Conservation (phyloP, 176 grass and related monocot species). For the Paspalum notatum region DNA sequence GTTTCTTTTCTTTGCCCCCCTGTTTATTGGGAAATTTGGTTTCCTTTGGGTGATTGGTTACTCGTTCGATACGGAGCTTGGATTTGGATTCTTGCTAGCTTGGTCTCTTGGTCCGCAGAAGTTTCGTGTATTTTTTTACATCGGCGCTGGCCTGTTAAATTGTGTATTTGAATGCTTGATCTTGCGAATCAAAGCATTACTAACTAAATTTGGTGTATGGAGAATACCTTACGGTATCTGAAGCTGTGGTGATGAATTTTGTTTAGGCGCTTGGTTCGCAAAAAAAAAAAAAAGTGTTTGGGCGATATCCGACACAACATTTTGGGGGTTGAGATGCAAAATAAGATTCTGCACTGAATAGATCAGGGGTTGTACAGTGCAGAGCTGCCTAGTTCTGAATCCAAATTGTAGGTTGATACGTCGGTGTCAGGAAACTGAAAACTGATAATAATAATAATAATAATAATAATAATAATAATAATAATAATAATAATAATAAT, state of each 20-base stretch:
- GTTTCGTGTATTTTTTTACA: background rate
- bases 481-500: too few relatives aligned
- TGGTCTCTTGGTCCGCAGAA: background rate
- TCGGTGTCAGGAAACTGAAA: background rate
- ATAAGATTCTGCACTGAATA: background rate
- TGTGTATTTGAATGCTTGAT: background rate
- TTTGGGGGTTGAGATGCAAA: background rate
- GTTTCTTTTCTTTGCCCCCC: background rate
- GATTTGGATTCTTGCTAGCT: conserved; percentile 10
- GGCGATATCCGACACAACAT: background rate
- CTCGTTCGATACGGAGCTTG: background rate
- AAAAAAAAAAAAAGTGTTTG: background rate
- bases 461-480: too few relatives aligned
- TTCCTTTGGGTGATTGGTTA: background rate
- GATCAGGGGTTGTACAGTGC: background rate
- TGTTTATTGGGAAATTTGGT: background rate
- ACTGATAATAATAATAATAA: background rate
- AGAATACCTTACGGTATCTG: background rate
- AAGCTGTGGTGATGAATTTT: background rate
- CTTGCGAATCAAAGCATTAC: background rate
- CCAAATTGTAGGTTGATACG: background rate
- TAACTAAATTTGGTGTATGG: background rate
- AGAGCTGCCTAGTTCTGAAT: background rate
- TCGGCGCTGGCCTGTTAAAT: background rate
- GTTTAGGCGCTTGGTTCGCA: background rate